Evolutionary conservation across 179 eudicot species (phyloP).

Genomic region (Vitellaria paradoxa): DNA sequence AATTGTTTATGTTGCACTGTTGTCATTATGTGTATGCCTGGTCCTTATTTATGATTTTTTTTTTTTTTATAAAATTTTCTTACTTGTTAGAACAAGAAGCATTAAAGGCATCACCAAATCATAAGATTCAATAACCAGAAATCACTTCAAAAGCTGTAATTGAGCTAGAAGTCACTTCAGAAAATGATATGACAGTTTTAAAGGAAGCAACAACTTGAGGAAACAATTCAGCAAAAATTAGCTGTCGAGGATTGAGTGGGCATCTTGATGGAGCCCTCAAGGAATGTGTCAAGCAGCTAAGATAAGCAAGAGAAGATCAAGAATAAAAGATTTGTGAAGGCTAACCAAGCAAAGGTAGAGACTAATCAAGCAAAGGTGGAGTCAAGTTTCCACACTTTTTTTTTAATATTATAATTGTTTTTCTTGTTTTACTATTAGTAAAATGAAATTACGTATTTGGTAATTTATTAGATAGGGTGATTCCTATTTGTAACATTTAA

Average conservation of each 20-base stretch:
- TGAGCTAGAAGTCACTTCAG: constrained; percentile 81
- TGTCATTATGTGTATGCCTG: not conserved
- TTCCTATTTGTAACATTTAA: too few species aligned
- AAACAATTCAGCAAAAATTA: constrained; percentile 39
- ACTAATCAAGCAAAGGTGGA: too few species aligned
- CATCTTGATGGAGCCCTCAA: constrained; percentile 80
- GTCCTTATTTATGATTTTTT: not conserved
- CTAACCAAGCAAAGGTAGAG: too few species aligned
- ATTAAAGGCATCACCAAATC: constrained; percentile 30
- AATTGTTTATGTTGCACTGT: not conserved
- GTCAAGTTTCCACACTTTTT: too few species aligned
- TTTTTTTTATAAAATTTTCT: not conserved
- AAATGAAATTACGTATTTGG: too few species aligned
- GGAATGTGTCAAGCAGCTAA: constrained; percentile 78
- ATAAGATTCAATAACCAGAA: constrained; percentile 37
- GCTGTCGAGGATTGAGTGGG: constrained; percentile 52
- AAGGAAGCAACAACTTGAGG: constrained; percentile 53
- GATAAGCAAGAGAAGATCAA: constrained; percentile 66
- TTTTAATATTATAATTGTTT: too few species aligned
- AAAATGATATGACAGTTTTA: constrained; percentile 44
- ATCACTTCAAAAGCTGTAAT: constrained; percentile 24
- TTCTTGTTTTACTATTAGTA: too few species aligned
- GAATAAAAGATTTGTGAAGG: constrained; percentile 49
- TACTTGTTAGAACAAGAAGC: constrained; percentile 13
- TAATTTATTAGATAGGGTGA: too few species aligned